Evolutionary conservation across 2,329 filamentous ascomycete species (phyloP), one percentile per base, ranked within the genome.

Genomic region (Paracamarosporium sp.): DNA sequence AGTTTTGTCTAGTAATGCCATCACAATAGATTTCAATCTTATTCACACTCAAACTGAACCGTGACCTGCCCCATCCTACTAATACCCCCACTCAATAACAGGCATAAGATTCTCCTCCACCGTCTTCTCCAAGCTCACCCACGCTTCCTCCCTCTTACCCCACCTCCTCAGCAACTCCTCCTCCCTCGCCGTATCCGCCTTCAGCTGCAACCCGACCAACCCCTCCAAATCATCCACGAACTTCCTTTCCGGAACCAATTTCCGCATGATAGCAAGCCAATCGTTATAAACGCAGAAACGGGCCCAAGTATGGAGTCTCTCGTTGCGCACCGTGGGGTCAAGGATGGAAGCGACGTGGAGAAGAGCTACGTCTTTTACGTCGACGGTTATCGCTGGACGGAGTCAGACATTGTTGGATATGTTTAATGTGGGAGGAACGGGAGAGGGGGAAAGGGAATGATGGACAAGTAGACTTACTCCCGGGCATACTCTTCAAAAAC

Each of bases 101-200:
- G 28, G 28, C 46, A 24, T 50, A 13, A 35, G 11, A 35, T 50
- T 36, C 17, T 36, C 46, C 46, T 20, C 17, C n/a, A 50, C 30
- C 2, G 30, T 50, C 17, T 59, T 47, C 24, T 65, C 60, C 36
- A 66, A 44, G 15, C 41, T 45, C 13, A 57, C 31, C 24, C 60
- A 66, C n/a, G n/a, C n/a, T 5, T 58, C 60, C 5, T 55, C 33
- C 6, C 55, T 40, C 30, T 58, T 58, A 15, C 59, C 60, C 44
- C 61, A 28, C 22, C 45, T 54, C 50, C 53, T 63, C 48, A 66
- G 36, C 33, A 65, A 28, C 48, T 62, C 57, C 13, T 35, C 25
- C 13, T 27, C 28, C 46, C 35, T 13, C 20, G n/a, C 22, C 3
- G 22, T 15, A 24, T 36, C 46, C 30, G 46, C 22, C 17, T 28